Conservation (phyloP, 2,329 filamentous ascomycete species). For the Tolypocladium nubicola region DNA sequence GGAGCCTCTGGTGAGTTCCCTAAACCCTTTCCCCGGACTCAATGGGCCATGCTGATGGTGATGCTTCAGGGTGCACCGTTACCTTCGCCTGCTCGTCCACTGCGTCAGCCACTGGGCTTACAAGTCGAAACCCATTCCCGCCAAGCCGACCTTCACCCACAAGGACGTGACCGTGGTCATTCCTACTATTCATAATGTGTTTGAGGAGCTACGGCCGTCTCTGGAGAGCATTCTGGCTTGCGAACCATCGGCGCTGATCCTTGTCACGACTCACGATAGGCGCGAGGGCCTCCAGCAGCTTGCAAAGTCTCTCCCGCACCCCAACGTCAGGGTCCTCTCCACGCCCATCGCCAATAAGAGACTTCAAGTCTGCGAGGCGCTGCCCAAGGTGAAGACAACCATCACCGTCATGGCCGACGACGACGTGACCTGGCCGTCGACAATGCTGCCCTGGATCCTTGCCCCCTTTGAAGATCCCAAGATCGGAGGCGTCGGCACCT, state of each 20-base stretch:
- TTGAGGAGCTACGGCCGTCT: slow-evolving; percentile 73
- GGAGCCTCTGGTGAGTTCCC: slow-evolving; percentile 34
- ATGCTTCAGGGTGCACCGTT: slow-evolving; percentile 65
- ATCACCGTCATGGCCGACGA: slow-evolving; percentile 94
- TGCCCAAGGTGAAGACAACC: slow-evolving; percentile 70
- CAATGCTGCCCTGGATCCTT: slow-evolving; percentile 81
- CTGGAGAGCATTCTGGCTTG: slow-evolving; percentile 67
- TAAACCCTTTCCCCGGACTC: not conserved
- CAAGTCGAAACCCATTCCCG: slow-evolving; percentile 72
- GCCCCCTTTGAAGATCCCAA: slow-evolving; percentile 78
- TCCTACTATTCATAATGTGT: slow-evolving; percentile 80
- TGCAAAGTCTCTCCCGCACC: slow-evolving; percentile 46
- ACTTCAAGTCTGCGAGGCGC: slow-evolving; percentile 82
- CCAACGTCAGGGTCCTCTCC: slow-evolving; percentile 62
- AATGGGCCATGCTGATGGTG: not conserved
- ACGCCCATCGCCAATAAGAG: slow-evolving; percentile 90
- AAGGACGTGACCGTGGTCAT: slow-evolving; percentile 90
- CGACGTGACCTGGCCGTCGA: slow-evolving; percentile 85
- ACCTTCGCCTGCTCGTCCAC: slow-evolving; percentile 76
- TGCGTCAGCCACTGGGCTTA: slow-evolving; percentile 79
- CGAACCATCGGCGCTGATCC: slow-evolving; percentile 60
- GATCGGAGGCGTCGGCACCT: slow-evolving; percentile 87
- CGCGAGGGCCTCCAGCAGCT: slow-evolving; percentile 57
- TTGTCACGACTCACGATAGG: slow-evolving; percentile 82
- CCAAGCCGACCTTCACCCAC: slow-evolving; percentile 67